Percentiles rank a stretch among this genome's conserved stretches.
phyloP scores from a whole-genome alignment of 2,329 filamentous ascomycete species.

The Trichophyton simii region DNA sequence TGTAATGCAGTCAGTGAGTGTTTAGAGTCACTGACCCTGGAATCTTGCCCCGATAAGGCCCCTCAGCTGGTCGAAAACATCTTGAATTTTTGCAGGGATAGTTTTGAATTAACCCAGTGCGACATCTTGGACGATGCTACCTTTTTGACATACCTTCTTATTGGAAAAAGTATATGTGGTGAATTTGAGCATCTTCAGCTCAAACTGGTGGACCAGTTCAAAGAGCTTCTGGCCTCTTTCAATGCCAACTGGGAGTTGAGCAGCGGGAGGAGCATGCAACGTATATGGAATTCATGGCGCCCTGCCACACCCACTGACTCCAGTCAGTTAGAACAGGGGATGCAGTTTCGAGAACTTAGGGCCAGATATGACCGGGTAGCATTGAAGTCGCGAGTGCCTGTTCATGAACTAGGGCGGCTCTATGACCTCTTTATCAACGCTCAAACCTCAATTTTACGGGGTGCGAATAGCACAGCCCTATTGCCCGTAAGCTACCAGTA shows the following conservation, averaged over 20 bases:
- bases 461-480: constrained; percentile 26
- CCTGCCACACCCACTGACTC: constrained; percentile 41
- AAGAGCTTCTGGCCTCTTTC: constrained; percentile 42
- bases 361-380: constrained; percentile 27
- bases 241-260: constrained; percentile 57
- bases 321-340: constrained; percentile 23
- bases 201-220: constrained; percentile 21
- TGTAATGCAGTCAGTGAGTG: constrained; percentile 26
- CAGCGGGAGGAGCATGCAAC: constrained; percentile 68
- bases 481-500: constrained; percentile 19
- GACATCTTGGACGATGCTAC: constrained; percentile 39
- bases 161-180: constrained; percentile 25
- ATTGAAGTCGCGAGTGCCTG: constrained; percentile 25
- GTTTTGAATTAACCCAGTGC: constrained; percentile 33
- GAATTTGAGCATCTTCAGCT: constrained; percentile 22
- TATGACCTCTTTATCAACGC: constrained; percentile 27
- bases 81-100: constrained; percentile 37
- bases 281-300: constrained; percentile 60
- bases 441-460: constrained; percentile 26
- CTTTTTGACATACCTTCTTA: constrained; percentile 43
- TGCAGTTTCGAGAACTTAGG: constrained; percentile 27
- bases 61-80: constrained; percentile 23
- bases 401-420: constrained; percentile 26
- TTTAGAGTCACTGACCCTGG: constrained; percentile 16
- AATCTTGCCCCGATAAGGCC: constrained; percentile 17